phyloP scores from a whole-genome alignment of 139 green algal species.

The Microglena sp. region DNA sequence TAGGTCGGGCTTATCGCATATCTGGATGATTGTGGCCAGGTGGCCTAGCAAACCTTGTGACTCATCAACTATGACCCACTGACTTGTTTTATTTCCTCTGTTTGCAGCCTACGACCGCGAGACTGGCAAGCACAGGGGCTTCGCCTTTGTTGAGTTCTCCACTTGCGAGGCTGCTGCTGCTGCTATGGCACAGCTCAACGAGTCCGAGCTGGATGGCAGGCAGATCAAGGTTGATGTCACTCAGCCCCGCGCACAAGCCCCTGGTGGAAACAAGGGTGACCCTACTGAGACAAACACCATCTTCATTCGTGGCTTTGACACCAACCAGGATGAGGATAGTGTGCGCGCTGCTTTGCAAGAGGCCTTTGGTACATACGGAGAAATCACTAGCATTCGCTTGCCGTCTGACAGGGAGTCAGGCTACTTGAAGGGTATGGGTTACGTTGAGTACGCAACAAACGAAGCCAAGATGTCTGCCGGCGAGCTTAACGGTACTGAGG shows the following conservation, averaged over 20 bases:
- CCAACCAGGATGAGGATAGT: constrained; percentile 50
- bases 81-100: constrained; percentile 1
- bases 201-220: constrained; percentile 47
- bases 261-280: background rate
- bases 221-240: constrained; percentile 41
- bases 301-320: constrained; percentile 73
- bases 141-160: constrained; percentile 60
- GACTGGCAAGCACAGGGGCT: constrained; percentile 49
- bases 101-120: constrained; percentile 35
- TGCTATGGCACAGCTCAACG: constrained; percentile 3
- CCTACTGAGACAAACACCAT: constrained; percentile 27
- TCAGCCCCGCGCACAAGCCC: constrained; percentile 4
- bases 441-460: constrained; percentile 51
- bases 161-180: constrained; percentile 35
- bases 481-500: constrained; percentile 47
- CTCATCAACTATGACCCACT: background rate
- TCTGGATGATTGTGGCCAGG: too few species aligned
- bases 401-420: constrained; percentile 43
- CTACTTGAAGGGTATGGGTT: constrained; percentile 61
- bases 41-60: too few species aligned
- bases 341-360: constrained; percentile 50
- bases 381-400: constrained; percentile 51
- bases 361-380: constrained; percentile 46
- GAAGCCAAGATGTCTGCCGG: constrained; percentile 48
- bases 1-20: too few species aligned